Evolutionary conservation across 805 yeast species (phyloP).

Genomic region (Saccharomycopsis fibuligera): DNA sequence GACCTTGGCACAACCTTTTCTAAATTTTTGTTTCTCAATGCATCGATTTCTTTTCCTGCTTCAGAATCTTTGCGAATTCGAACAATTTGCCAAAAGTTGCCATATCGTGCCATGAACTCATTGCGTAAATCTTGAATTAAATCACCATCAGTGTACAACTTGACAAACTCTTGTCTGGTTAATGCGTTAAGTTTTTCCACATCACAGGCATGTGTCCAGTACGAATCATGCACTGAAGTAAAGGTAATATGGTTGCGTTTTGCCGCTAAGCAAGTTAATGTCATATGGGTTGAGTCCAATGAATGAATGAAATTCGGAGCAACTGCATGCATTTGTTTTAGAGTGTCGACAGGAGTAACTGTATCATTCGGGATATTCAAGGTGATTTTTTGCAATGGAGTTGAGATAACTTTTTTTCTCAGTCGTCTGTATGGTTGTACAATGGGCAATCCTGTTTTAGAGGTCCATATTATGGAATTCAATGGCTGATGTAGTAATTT

Average conservation of each 20-base stretch:
- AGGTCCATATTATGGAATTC: slow-evolving; percentile 3
- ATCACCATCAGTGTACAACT: slow-evolving; percentile 2
- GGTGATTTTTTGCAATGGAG: slow-evolving; percentile 3
- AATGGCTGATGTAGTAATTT: not conserved
- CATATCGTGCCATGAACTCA: slow-evolving; percentile 4
- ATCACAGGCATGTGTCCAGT: slow-evolving; percentile 94
- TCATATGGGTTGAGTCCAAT: slow-evolving; percentile 94
- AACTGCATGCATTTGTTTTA: slow-evolving; percentile 4
- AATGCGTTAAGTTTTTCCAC: slow-evolving; percentile 62
- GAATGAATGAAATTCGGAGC: slow-evolving; percentile 67
- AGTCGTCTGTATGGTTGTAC: slow-evolving; percentile 3
- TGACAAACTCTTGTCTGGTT: slow-evolving; percentile 72
- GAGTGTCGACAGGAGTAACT: not conserved
- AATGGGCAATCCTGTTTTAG: slow-evolving; percentile 6
- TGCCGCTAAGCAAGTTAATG: slow-evolving; percentile 77
- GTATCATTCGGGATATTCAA: not conserved
- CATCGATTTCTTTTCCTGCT: not conserved
- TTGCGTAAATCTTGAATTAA: not conserved
- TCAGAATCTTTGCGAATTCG: not conserved
- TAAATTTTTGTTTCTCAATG: not conserved
- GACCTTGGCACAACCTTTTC: too few relatives aligned
- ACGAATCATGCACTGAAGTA: slow-evolving; percentile 96
- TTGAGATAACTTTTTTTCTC: not conserved
- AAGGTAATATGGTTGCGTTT: slow-evolving; percentile 58
- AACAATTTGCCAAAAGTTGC: not conserved